Evolutionary conservation across 2,329 filamentous ascomycete species (phyloP), one percentile per base, ranked within the genome.

Genomic region (Blumeria graminis): DNA sequence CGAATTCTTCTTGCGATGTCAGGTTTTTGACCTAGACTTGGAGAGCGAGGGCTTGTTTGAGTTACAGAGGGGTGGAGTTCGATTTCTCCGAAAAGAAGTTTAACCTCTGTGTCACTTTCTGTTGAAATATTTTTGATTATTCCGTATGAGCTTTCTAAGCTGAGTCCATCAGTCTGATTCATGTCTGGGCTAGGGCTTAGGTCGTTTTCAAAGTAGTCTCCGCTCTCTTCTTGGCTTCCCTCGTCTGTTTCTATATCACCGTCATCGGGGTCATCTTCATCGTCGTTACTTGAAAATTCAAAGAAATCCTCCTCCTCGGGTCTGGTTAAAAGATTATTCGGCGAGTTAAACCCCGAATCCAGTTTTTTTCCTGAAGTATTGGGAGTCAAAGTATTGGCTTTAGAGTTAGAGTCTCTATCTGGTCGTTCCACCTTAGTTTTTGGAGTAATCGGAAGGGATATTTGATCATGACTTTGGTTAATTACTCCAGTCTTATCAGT

Each of bases 11-110:
- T 71, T 58, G 70, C 67, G 35, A 78, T 77, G 34, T 79, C 68
- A 43, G 76, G 73, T 55, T 73, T 71, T 36, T 82, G 77, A 32
- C 85, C 69, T 1, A 84, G 84, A 60, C 84, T 88, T 1, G 84
- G 83, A 9, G 84, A 86, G 38, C 82, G 77, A 51, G 83, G 81
- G 60, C 77, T 81, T n/a, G 22, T 28, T 28, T 28, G 22, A 28
- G 22, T 28, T 28, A 4, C 22, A 28, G 22, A 28, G 22, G 22
- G 22, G 4, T 28, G 22, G 22, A 28, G 22, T 9, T 68, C 68
- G 41, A 78, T 64, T 57, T 80, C 75, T 8, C 76, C 77, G 65
- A 81, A 81, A 5, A 80, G 66, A 14, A 69, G 59, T 55, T 61
- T 64, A 51, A 56, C 63, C 58, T 67, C 67, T 46, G 10, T 9